A percentile compares a stretch with the other conserved stretches of the same genome.
These are phyloP conservation scores for Hypoxylon lienhwacheense DNA, from an alignment of 495 filamentous ascomycete species.

Conservation along the genomic window DNA sequence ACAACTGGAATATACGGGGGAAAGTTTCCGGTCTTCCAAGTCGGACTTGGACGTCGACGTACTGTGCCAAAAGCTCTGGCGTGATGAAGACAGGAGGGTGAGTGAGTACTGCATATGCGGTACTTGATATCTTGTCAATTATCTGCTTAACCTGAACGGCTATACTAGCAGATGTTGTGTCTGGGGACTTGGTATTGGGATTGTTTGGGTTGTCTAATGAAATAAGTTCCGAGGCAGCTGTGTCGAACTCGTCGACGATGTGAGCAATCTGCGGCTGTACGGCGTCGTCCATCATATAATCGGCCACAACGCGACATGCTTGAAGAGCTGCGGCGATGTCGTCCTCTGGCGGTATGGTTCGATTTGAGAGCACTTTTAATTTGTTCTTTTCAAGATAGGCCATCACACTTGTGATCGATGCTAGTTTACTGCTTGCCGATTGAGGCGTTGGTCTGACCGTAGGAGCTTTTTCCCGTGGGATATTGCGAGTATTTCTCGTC, in stretches of 20 bases:
- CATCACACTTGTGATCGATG: conserved; percentile 25
- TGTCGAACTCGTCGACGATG: conserved; percentile 26
- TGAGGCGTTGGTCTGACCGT: conserved; percentile 7
- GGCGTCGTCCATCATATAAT: conserved; percentile 28
- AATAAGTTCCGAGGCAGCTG: conserved; percentile 35
- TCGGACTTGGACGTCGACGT: conserved; percentile 70
- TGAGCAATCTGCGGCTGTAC: conserved; percentile 29
- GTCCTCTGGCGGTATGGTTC: conserved; percentile 24
- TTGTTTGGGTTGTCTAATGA: conserved; percentile 25
- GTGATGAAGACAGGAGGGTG: conserved; percentile 84
- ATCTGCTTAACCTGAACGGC: conserved; percentile 34
- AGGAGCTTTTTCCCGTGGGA: background rate
- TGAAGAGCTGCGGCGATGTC: conserved; percentile 27
- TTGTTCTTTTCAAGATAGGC: conserved; percentile 18
- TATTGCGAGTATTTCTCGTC: conserved; percentile 3
- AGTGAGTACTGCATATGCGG: conserved; percentile 65
- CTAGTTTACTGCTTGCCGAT: conserved; percentile 5
- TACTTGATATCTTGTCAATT: conserved; percentile 51
- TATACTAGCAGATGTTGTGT: background rate
- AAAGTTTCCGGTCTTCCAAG: conserved; percentile 71
- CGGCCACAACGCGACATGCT: conserved; percentile 30
- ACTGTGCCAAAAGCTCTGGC: conserved; percentile 64
- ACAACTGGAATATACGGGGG: conserved; percentile 78
- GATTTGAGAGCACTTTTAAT: conserved; percentile 17
- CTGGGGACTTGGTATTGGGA: background rate